Evolutionary conservation across 1,284 basidiomycete genomes (phyloP).

Genomic region (Leccinum cinnamomeum): DNA sequence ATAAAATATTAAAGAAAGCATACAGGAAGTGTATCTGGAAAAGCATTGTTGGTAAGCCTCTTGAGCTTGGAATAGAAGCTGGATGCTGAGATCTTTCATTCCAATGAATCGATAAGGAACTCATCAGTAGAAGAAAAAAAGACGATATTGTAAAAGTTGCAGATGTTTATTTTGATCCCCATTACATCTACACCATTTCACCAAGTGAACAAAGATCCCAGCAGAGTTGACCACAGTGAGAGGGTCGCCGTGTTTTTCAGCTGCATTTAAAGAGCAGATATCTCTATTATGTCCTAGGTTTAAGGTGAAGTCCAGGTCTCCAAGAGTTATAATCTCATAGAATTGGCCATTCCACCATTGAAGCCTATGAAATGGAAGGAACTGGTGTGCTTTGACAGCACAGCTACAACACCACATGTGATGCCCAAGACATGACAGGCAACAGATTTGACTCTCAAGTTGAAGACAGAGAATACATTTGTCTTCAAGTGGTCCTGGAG

Average conservation of each 20-base stretch:
- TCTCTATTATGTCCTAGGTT: constrained; percentile 7
- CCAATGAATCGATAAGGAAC: constrained; percentile 29
- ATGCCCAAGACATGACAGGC: constrained; percentile 2
- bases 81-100: constrained; percentile 32
- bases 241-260: not conserved
- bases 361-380: constrained; percentile 8
- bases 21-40: constrained; percentile 26
- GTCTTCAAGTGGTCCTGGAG: not conserved
- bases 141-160: constrained; percentile 9
- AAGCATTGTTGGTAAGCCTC: constrained; percentile 24
- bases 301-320: not conserved
- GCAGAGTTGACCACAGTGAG: constrained; percentile 7
- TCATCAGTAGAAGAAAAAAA: constrained; percentile 31
- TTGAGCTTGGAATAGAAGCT: constrained; percentile 29
- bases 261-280: constrained; percentile 1
- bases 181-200: constrained; percentile 13
- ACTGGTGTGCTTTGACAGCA: not conserved
- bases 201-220: constrained; percentile 10
- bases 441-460: not conserved
- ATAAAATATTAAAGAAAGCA: not conserved
- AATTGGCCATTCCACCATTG: constrained; percentile 9
- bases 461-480: not conserved
- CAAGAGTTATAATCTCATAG: constrained; percentile 3
- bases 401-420: constrained; percentile 6
- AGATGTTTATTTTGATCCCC: constrained; percentile 3